phyloP scores from a whole-genome alignment of 2,329 filamentous ascomycete genomes.

The Cercospora citrullina region DNA sequence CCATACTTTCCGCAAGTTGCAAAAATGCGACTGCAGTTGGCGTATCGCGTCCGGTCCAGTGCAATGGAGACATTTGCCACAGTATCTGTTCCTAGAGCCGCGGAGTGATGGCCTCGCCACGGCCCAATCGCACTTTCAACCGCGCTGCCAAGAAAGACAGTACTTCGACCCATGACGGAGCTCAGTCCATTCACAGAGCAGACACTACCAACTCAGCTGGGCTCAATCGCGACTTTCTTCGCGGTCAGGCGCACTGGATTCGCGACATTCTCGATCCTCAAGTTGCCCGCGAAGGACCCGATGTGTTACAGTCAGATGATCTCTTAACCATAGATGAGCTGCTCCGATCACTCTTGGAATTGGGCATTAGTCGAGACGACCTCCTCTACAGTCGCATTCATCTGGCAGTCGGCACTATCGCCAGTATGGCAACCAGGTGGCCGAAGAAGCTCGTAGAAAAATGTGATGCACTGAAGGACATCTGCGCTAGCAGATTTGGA shows the following conservation, averaged over 20 bases:
- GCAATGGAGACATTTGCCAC: background rate
- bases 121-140: background rate
- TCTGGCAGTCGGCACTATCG: slow-evolving; percentile 45
- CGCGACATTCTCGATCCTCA: slow-evolving; percentile 50
- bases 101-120: background rate
- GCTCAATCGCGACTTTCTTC: slow-evolving; percentile 32
- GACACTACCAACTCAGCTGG: background rate
- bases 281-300: slow-evolving; percentile 48
- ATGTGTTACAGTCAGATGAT: slow-evolving; percentile 46
- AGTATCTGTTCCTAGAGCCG: background rate
- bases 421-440: slow-evolving; percentile 51
- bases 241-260: slow-evolving; percentile 46
- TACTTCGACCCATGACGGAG: background rate
- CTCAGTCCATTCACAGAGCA: background rate
- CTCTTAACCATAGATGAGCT: slow-evolving; percentile 48
- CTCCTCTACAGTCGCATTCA: slow-evolving; percentile 51
- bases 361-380: slow-evolving; percentile 37
- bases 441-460: slow-evolving; percentile 47
- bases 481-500: slow-evolving; percentile 45
- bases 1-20: background rate
- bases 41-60: background rate
- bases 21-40: background rate
- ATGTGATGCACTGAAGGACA: slow-evolving; percentile 45
- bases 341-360: slow-evolving; percentile 36
- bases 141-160: background rate